Conservation (phyloP, 495 filamentous ascomycete species). For the Glutinoglossum americanum region DNA sequence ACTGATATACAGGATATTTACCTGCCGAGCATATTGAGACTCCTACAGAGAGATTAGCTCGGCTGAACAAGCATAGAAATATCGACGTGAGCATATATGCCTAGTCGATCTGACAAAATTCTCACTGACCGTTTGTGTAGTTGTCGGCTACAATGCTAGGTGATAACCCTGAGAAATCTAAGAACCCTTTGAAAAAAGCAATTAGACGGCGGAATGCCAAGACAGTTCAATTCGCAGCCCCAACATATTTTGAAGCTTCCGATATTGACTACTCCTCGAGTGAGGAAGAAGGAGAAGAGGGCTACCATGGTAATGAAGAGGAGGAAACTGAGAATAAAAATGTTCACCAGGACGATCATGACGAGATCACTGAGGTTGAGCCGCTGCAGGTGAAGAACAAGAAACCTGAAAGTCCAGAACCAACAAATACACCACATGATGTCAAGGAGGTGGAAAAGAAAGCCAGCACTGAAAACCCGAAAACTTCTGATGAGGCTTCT, state of each 20-base stretch:
- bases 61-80: constrained; percentile 94
- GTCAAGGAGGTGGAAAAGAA: constrained; percentile 8
- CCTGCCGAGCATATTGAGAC: constrained; percentile 98
- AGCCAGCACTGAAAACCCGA: constrained; percentile 17
- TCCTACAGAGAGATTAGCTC: constrained; percentile 78
- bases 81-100: constrained; percentile 51
- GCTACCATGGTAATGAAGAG: not conserved
- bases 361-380: constrained; percentile 18
- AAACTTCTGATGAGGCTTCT: constrained; percentile 46
- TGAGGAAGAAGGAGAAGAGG: constrained; percentile 24
- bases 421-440: constrained; percentile 14
- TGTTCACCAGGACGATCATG: not conserved
- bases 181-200: constrained; percentile 74
- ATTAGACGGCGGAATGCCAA: constrained; percentile 76
- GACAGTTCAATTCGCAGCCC: constrained; percentile 67
- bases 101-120: not conserved
- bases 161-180: constrained; percentile 72
- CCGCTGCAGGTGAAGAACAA: constrained; percentile 23
- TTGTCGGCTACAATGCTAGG: constrained; percentile 86
- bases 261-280: constrained; percentile 66
- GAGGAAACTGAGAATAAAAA: constrained; percentile 2
- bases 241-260: constrained; percentile 77
- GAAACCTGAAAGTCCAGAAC: constrained; percentile 13
- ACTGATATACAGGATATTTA: constrained; percentile 47
- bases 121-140: constrained; percentile 19